Evolutionary conservation across 352 stramenopile genomes (phyloP), one percentile per base, ranked within the genome.

Genomic region (Thalassiosira exigua): DNA sequence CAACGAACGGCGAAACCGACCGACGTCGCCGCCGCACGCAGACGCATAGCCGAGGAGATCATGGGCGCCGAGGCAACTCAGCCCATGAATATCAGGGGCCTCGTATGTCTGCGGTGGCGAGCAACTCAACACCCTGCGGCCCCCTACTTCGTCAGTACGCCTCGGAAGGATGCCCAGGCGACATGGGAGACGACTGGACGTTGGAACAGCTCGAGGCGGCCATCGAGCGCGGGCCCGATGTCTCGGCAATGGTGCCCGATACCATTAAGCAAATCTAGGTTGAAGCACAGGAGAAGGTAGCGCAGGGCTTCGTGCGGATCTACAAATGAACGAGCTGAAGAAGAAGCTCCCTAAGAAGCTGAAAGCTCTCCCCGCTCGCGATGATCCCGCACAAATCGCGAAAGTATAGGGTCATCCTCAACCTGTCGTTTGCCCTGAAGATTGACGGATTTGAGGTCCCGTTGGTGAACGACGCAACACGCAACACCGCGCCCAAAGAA

Each of bases 321-420:
- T 19, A 53, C 7, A 22, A 1, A 4, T 75, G 53, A 39, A 67
- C 0, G 57, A 61, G 0, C 30, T 71, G 11, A 50, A 46, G 12
- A 22, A 75, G 1, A 32, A 60, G 2, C 42, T 33, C 7, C 66
- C 66, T 30, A 7, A 17, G 24, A n/a, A 72, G 17, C 36, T 78
- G 3, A 82, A 82, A 82, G 30, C 62, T 82, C 29, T 78, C 53
- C 12, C 67, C 51, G 26, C 14, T 82, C 2, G 53, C 60, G 58
- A 66, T 69, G 36, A 70, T 82, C 5, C 74, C 74, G 5, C 67
- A 78, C 33, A 82, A 82, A 46, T 75, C 39, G 19, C n/a, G 46
- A 0, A 17, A 36, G 17, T 76, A 54, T 32, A 21, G 58, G 4
- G 42, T 41, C 2, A 71, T 75, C 12, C 53, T 75, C 26, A 56